Conservation (phyloP, 495 filamentous ascomycete genomes). For the Chaetomidium leptoderma region DNA sequence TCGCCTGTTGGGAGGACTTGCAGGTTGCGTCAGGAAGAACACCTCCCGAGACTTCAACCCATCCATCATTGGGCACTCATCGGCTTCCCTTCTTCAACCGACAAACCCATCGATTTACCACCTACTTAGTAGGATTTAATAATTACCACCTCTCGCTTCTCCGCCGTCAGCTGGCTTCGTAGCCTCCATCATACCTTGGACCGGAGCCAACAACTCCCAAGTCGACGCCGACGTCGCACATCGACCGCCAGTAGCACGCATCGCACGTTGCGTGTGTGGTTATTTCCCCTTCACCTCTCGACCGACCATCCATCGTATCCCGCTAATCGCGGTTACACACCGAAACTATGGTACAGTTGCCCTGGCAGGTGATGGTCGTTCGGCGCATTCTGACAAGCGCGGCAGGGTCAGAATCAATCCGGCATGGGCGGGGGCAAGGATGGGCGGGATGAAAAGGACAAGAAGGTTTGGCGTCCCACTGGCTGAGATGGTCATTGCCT, state of each 20-base stretch:
- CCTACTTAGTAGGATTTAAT: too few relatives aligned
- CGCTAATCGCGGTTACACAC: not conserved
- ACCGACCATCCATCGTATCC: not conserved
- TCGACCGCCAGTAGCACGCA: not conserved
- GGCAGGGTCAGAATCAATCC: conserved; percentile 81
- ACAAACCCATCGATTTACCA: too few relatives aligned
- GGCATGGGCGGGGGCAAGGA: conserved; percentile 72
- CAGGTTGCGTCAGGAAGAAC: too few relatives aligned
- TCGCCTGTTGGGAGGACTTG: not conserved
- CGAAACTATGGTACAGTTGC: conserved; percentile 28
- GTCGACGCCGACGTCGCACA: not conserved
- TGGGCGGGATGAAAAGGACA: conserved; percentile 83
- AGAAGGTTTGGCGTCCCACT: conserved; percentile 65
- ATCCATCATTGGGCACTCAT: too few relatives aligned
- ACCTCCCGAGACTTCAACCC: too few relatives aligned
- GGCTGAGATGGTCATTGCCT: not conserved
- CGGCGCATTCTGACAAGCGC: conserved; percentile 22
- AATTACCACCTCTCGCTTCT: too few relatives aligned
- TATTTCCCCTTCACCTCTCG: not conserved
- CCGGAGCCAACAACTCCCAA: conserved; percentile 2
- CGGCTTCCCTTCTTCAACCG: too few relatives aligned
- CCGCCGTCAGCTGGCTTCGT: conserved; percentile 8
- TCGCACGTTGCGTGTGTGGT: not conserved
- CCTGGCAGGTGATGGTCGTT: not conserved
- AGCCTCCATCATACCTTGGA: conserved; percentile 2